These are phyloP conservation scores for Claviceps purpurea DNA, from an alignment of 2,329 filamentous ascomycete species.

Conservation along the genomic window DNA sequence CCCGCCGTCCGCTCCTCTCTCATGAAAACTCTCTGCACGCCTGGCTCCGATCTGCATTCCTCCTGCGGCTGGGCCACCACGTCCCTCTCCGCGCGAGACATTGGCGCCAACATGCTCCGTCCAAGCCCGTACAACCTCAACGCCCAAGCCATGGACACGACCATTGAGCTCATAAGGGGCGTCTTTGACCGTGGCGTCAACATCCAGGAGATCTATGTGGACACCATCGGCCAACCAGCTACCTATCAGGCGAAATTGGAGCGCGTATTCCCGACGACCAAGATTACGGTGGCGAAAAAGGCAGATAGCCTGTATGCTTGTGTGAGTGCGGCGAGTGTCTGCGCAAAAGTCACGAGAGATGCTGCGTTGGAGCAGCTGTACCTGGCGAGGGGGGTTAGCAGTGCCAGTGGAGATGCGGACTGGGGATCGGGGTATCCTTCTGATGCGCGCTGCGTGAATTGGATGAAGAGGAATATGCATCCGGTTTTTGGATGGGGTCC, in stretches of 20 bases:
- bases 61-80: slow-evolving; percentile 73
- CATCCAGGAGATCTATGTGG: slow-evolving; percentile 81
- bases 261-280: slow-evolving; percentile 64
- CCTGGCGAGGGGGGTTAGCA: slow-evolving; percentile 25
- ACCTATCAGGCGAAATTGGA: slow-evolving; percentile 77
- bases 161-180: slow-evolving; percentile 64
- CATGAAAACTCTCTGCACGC: slow-evolving; percentile 55
- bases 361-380: slow-evolving; percentile 74
- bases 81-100: slow-evolving; percentile 71
- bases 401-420: slow-evolving; percentile 21
- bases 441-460: slow-evolving; percentile 65
- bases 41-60: slow-evolving; percentile 32
- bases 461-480: slow-evolving; percentile 80
- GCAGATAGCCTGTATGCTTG: slow-evolving; percentile 86
- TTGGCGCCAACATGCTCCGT: slow-evolving; percentile 64
- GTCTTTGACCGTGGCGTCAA: slow-evolving; percentile 70
- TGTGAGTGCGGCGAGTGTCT: slow-evolving; percentile 86
- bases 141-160: slow-evolving; percentile 88
- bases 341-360: slow-evolving; percentile 91
- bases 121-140: slow-evolving; percentile 75
- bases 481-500: slow-evolving; percentile 89
- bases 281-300: slow-evolving; percentile 74
- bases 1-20: slow-evolving; percentile 63
- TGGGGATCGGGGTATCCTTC: slow-evolving; percentile 96
- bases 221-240: slow-evolving; percentile 77